Evolutionary conservation across 805 yeast species (phyloP).

Genomic region (Nakazawaea ishiwadae): DNA sequence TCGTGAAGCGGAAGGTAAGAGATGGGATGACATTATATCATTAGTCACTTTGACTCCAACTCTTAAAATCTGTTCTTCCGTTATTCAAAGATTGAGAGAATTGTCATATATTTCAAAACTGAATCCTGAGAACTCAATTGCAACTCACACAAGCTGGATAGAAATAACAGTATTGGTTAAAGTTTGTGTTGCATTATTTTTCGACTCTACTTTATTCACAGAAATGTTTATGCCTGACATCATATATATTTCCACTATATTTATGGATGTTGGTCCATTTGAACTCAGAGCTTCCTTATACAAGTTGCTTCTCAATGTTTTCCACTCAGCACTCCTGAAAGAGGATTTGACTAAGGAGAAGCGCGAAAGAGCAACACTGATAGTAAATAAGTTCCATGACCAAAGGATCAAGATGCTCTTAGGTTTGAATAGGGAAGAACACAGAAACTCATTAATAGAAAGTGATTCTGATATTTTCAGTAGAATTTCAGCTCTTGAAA

Average conservation of each 20-base stretch:
- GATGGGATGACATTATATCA: slow-evolving; percentile 59
- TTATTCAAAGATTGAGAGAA: slow-evolving; percentile 51
- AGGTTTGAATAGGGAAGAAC: slow-evolving; percentile 57
- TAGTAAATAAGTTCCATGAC: slow-evolving; percentile 46
- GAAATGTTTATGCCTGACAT: slow-evolving; percentile 69
- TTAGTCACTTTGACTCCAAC: slow-evolving; percentile 66
- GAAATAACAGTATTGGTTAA: slow-evolving; percentile 67
- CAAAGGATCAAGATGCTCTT: slow-evolving; percentile 65
- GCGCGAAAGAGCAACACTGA: slow-evolving; percentile 37
- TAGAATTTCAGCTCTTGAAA: slow-evolving; percentile 46
- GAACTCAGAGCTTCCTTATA: slow-evolving; percentile 60
- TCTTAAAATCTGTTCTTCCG: slow-evolving; percentile 63
- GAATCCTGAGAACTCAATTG: slow-evolving; percentile 34
- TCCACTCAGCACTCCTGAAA: slow-evolving; percentile 63
- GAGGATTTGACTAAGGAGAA: slow-evolving; percentile 40
- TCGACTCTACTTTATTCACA: slow-evolving; percentile 60
- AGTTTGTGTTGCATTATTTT: slow-evolving; percentile 59
- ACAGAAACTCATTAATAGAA: slow-evolving; percentile 29
- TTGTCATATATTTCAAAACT: slow-evolving; percentile 44
- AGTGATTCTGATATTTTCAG: slow-evolving; percentile 30
- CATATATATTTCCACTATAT: slow-evolving; percentile 59
- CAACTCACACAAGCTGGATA: slow-evolving; percentile 57
- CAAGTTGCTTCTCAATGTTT: slow-evolving; percentile 56
- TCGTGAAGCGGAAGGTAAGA: slow-evolving; percentile 68
- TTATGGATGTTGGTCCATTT: slow-evolving; percentile 45